A percentile compares a stretch with the other conserved stretches of the same genome.
These are phyloP conservation scores for Albugo laibachii DNA, from an alignment of 352 stramenopile species.

Conservation along the genomic window DNA sequence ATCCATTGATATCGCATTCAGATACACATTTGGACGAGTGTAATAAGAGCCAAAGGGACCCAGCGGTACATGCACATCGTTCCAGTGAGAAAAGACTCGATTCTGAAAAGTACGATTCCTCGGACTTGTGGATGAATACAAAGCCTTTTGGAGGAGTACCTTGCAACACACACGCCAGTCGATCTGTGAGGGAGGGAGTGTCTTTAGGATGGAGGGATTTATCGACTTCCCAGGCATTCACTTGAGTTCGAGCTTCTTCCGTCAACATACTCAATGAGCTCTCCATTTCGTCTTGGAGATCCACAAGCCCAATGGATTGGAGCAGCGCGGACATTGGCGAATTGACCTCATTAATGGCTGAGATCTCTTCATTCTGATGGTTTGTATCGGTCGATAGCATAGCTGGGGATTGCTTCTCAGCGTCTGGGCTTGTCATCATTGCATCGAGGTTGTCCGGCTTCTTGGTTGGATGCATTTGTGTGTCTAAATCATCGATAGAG, in stretches of 20 bases:
- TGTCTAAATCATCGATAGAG: constrained; percentile 29
- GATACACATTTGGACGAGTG: constrained; percentile 24
- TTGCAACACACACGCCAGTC: not conserved
- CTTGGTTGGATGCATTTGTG: not conserved
- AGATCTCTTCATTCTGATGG: too few relatives aligned
- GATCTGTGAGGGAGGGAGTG: not conserved
- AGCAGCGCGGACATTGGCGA: too few relatives aligned
- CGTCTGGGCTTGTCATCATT: too few relatives aligned
- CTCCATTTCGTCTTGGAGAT: not conserved
- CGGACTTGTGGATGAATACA: not conserved
- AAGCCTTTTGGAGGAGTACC: not conserved
- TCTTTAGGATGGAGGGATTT: not conserved
- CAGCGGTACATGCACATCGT: constrained; percentile 34
- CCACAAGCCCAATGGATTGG: not conserved
- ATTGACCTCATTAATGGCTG: too few relatives aligned
- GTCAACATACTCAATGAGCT: constrained; percentile 10
- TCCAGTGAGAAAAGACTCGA: constrained; percentile 13
- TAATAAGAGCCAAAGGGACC: constrained; percentile 49
- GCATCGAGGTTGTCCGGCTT: not conserved
- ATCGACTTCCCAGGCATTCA: not conserved
- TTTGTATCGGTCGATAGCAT: too few relatives aligned
- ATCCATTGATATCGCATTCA: constrained; percentile 30
- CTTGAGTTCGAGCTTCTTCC: constrained; percentile 4
- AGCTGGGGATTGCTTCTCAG: too few relatives aligned
- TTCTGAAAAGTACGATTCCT: not conserved